phyloP scores from a whole-genome alignment of 1,284 basidiomycete genomes.

The Ceratorhiza oryzae-sativae region DNA sequence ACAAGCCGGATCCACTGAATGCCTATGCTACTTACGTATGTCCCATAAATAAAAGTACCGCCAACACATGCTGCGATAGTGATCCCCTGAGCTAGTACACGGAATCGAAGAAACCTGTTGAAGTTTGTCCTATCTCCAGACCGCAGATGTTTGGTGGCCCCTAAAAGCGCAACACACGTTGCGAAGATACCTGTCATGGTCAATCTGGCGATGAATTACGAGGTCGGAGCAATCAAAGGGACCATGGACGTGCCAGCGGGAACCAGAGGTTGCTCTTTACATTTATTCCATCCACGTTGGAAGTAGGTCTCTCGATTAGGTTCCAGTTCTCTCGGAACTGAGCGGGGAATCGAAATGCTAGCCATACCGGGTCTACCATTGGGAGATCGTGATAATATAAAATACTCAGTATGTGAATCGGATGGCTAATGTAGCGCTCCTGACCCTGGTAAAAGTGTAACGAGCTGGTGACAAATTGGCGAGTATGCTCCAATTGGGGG shows the following conservation, averaged over 20 bases:
- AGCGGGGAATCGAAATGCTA: constrained; percentile 7
- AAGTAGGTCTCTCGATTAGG: constrained; percentile 47
- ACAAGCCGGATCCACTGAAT: neutral
- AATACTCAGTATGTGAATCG: too few species aligned
- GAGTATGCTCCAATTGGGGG: too few species aligned
- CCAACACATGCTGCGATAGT: constrained; percentile 53
- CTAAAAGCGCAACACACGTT: constrained; percentile 52
- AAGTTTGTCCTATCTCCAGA: constrained; percentile 52
- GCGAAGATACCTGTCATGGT: constrained; percentile 47
- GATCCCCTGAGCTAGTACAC: constrained; percentile 53
- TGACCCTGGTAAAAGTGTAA: too few species aligned
- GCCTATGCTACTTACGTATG: constrained; percentile 10
- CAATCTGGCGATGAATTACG: neutral
- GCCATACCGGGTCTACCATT: constrained; percentile 5
- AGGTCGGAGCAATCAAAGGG: neutral
- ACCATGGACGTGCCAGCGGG: constrained; percentile 49
- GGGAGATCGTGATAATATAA: too few species aligned
- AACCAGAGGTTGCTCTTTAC: constrained; percentile 54
- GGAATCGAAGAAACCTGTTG: constrained; percentile 52
- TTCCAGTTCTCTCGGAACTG: neutral
- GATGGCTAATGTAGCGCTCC: too few species aligned
- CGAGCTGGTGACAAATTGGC: too few species aligned
- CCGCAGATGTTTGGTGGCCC: constrained; percentile 50
- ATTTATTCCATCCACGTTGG: constrained; percentile 52
- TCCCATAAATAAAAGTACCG: constrained; percentile 45